Percentiles rank a stretch among this genome's conserved stretches.
phyloP scores from a whole-genome alignment of 345 rosid genomes.

The Eucalyptus shirleyi region DNA sequence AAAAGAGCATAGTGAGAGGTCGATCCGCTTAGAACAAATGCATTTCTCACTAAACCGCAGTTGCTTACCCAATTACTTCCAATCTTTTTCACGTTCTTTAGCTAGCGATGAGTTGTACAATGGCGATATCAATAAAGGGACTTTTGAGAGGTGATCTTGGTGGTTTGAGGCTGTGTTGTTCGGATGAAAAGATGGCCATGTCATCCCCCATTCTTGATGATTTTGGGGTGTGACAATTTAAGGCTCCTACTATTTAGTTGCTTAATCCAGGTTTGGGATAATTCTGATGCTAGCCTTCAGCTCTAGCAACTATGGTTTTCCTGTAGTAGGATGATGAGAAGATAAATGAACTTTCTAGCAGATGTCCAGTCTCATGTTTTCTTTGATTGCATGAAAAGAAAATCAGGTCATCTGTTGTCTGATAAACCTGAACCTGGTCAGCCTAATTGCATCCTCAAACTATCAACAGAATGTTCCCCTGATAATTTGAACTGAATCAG shows the following conservation, averaged over 20 bases:
- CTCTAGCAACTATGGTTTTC: background rate
- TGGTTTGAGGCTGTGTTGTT: too few species aligned
- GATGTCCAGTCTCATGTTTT: background rate
- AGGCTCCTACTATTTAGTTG: background rate
- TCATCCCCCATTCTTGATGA: too few species aligned
- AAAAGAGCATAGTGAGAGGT: too few species aligned
- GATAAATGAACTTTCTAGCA: background rate
- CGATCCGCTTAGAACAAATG: fast-evolving
- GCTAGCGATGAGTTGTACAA: fast-evolving
- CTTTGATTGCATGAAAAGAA: background rate
- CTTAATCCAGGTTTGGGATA: background rate
- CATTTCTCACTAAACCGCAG: fast-evolving
- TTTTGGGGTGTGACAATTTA: background rate
- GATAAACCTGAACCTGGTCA: background rate
- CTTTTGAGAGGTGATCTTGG: too few species aligned
- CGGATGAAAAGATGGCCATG: fast-evolving
- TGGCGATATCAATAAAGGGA: too few species aligned
- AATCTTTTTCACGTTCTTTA: too few species aligned
- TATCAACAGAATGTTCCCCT: background rate
- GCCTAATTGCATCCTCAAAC: background rate
- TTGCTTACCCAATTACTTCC: too few species aligned
- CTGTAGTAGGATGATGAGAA: background rate
- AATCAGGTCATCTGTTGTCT: background rate
- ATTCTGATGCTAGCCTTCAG: background rate
- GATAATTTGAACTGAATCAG: background rate